A percentile compares a stretch with the other conserved stretches of the same genome.
Conservation (phyloP, 805 yeast species). For the Ogataea neopini region DNA sequence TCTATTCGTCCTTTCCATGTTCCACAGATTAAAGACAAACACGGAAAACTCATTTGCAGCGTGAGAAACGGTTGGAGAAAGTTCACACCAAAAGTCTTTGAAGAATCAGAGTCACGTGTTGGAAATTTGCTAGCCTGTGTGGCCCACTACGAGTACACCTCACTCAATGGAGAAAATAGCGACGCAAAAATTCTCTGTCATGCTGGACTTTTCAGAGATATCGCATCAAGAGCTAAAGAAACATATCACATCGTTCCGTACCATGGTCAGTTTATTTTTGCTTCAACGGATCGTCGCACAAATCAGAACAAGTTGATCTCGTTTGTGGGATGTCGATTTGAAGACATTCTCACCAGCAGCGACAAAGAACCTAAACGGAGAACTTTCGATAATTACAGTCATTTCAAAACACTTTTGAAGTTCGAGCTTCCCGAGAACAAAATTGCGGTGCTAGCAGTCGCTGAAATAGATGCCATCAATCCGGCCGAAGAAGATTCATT, state of each 20-base stretch:
- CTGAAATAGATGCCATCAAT: constrained; percentile 10
- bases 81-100: constrained; percentile 5
- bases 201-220: constrained; percentile 11
- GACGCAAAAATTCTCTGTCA: constrained; percentile 8
- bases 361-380: neutral
- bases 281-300: constrained; percentile 7
- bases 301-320: constrained; percentile 3
- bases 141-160: constrained; percentile 1
- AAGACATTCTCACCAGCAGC: constrained; percentile 9
- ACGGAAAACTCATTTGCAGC: neutral
- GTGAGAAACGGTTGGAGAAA: constrained; percentile 1
- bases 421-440: constrained; percentile 1
- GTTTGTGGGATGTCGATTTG: constrained; percentile 13
- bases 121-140: constrained; percentile 6
- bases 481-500: constrained; percentile 1
- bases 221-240: neutral
- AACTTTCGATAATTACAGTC: constrained; percentile 6
- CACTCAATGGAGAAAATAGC: neutral
- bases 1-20: constrained; percentile 1
- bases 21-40: neutral
- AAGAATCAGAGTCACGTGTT: constrained; percentile 4
- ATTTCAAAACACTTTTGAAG: constrained; percentile 8
- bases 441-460: constrained; percentile 2
- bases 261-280: constrained; percentile 13
- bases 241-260: constrained; percentile 10